phyloP scores from a whole-genome alignment of 805 yeast genomes.

The Zygotorulaspora chibaensis region DNA sequence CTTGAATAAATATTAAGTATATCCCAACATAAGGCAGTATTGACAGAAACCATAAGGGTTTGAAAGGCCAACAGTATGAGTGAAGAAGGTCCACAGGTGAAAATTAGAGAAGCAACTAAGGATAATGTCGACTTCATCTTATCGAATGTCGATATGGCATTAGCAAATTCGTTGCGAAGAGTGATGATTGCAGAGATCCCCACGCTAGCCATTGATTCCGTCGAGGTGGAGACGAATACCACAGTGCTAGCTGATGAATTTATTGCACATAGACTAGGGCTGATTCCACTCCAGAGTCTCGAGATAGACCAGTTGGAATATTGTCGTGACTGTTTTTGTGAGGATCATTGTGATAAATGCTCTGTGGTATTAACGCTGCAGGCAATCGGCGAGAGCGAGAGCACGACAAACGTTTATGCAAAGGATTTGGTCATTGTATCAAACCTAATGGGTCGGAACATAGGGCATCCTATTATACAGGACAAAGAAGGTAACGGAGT shows the following conservation, averaged over 20 bases:
- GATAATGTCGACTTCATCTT: constrained; percentile 90
- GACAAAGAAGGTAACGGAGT: constrained; percentile 79
- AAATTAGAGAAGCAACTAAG: constrained; percentile 77
- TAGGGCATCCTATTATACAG: constrained; percentile 84
- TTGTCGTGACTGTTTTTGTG: constrained; percentile 96
- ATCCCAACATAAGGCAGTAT: neutral
- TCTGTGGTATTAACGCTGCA: constrained; percentile 80
- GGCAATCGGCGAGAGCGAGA: constrained; percentile 86
- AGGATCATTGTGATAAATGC: constrained; percentile 93
- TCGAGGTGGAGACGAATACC: constrained; percentile 88
- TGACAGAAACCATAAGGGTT: neutral
- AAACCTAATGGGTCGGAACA: constrained; percentile 36
- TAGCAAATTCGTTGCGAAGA: constrained; percentile 90
- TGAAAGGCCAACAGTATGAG: constrained; percentile 20
- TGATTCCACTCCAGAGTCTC: constrained; percentile 80
- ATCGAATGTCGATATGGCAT: constrained; percentile 78
- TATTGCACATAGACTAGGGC: constrained; percentile 87
- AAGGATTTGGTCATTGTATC: constrained; percentile 59
- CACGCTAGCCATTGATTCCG: constrained; percentile 92
- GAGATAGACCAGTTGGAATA: constrained; percentile 82
- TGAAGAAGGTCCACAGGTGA: constrained; percentile 62
- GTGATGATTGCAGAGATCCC: constrained; percentile 95
- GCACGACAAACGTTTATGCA: constrained; percentile 85
- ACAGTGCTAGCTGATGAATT: constrained; percentile 97
- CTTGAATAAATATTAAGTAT: neutral